These are phyloP conservation scores for Akebia trifoliata DNA, from an alignment of 164 flowering plant genomes.

Conservation along the genomic window DNA sequence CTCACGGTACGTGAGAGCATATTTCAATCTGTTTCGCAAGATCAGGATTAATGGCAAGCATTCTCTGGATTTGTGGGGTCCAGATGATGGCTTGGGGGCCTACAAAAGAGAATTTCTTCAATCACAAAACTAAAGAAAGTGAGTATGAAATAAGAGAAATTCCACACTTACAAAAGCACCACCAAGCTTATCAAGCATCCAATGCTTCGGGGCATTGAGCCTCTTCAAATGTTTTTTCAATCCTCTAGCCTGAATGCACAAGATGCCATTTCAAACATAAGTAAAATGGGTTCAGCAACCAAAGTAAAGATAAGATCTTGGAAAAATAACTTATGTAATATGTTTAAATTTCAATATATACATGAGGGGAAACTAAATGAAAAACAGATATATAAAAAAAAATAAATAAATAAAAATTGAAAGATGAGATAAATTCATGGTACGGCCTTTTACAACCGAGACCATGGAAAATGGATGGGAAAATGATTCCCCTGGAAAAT, in stretches of 20 bases:
- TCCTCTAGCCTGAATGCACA: conserved; percentile 57
- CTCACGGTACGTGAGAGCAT: conserved; percentile 57
- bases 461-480: no score
- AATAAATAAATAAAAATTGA: no score
- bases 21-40: conserved; percentile 48
- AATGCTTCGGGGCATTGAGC: conserved; percentile 72
- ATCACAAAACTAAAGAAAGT: neutral
- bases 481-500: no score
- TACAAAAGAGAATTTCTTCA: conserved; percentile 8
- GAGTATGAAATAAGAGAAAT: neutral
- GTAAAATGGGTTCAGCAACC: no score
- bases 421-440: no score
- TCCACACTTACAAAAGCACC: conserved; percentile 52
- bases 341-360: no score
- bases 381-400: no score
- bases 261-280: no score
- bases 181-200: conserved; percentile 69
- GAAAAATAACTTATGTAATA: no score
- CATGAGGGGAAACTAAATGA: no score
- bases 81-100: conserved; percentile 70
- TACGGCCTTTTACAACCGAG: no score
- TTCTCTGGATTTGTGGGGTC: conserved; percentile 61
- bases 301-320: no score
- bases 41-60: conserved; percentile 55
- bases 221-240: conserved; percentile 67